These are phyloP conservation scores for Quercus aquifolioides DNA, from an alignment of 306 rosid species.

Conservation along the genomic window DNA sequence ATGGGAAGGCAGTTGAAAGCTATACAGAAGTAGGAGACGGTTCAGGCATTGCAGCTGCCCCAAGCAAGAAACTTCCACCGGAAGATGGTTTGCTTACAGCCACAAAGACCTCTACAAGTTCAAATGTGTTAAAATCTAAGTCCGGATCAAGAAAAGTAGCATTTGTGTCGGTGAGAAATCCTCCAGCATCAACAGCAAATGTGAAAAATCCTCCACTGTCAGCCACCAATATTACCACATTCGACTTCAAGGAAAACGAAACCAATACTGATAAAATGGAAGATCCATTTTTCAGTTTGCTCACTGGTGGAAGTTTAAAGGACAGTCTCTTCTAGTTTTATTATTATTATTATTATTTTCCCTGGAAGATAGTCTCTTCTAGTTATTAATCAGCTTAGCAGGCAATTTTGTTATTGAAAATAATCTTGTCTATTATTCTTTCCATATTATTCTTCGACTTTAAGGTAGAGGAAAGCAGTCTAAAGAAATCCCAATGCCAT, in stretches of 20 bases:
- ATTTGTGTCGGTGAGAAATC: conserved; percentile 56
- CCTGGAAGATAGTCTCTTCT: conserved; percentile 35
- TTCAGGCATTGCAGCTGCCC: conserved; percentile 13
- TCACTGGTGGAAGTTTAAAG: conserved; percentile 38
- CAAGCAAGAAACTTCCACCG: conserved; percentile 15
- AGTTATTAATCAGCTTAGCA: neutral
- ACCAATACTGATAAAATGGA: conserved; percentile 22
- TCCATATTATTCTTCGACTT: too few species aligned
- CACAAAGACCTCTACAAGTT: conserved; percentile 18
- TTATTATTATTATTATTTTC: too few species aligned
- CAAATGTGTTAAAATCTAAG: conserved; percentile 19
- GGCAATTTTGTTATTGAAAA: neutral
- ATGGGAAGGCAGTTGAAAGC: conserved; percentile 19
- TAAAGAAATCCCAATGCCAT: too few species aligned
- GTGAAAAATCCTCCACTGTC: conserved; percentile 19
- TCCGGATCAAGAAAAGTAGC: conserved; percentile 53
- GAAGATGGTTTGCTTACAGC: conserved; percentile 23
- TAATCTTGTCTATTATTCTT: neutral
- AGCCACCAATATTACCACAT: conserved; percentile 16
- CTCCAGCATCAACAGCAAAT: conserved; percentile 12
- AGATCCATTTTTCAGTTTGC: conserved; percentile 46
- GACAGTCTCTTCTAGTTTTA: conserved; percentile 40
- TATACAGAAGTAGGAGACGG: conserved; percentile 21
- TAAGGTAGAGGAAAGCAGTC: too few species aligned
- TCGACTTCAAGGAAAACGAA: conserved; percentile 31